These are phyloP conservation scores for Candida wancherniae DNA, from an alignment of 805 yeast species.

Conservation along the genomic window DNA sequence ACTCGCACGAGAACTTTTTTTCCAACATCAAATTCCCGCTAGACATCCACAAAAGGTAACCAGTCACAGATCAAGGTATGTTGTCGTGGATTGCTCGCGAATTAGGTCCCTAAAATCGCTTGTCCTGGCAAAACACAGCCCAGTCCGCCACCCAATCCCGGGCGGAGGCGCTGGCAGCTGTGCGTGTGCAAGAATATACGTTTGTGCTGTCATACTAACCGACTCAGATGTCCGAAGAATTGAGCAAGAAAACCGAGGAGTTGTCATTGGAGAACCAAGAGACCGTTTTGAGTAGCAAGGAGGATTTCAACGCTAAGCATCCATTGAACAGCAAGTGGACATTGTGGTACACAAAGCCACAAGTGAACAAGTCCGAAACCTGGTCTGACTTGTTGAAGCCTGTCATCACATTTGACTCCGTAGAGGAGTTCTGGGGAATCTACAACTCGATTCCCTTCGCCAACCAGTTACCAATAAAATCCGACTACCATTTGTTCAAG, in stretches of 20 bases:
- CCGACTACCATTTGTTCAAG: conserved; percentile 94
- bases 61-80: no score
- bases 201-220: conserved; percentile 11
- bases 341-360: conserved; percentile 95
- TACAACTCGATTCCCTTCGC: conserved; percentile 91
- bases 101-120: no score
- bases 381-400: conserved; percentile 94
- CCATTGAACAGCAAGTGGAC: conserved; percentile 92
- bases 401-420: conserved; percentile 86
- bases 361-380: conserved; percentile 68
- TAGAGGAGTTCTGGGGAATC: conserved; percentile 98
- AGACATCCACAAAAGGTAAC: no score
- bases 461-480: conserved; percentile 80
- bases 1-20: conserved; percentile 22
- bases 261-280: conserved; percentile 35
- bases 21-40: conserved; percentile 19
- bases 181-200: no score
- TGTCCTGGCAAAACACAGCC: no score
- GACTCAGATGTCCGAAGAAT: conserved; percentile 40
- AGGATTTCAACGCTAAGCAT: conserved; percentile 73
- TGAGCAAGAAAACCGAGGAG: conserved; percentile 40
- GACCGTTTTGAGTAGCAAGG: conserved; percentile 56
- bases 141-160: no score
- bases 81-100: no score
- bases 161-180: no score